phyloP scores from a whole-genome alignment of 306 rosid genomes.

The Trichosanthes cucumerina region DNA sequence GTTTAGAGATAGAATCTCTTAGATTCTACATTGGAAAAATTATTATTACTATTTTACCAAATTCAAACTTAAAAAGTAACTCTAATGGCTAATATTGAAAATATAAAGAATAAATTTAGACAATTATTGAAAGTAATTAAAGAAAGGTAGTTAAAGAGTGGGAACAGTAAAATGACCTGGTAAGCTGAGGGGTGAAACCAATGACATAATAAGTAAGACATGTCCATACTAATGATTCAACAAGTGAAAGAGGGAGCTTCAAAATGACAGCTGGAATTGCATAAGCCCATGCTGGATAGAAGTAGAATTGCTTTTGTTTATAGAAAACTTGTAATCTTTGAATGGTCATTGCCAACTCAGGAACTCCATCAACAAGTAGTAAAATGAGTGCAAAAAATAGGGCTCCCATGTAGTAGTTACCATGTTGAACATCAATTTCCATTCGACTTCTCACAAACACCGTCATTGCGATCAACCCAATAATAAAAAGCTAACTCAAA shows the following conservation, averaged over 20 bases:
- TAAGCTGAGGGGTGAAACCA: slow-evolving; percentile 30
- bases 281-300: slow-evolving; percentile 50
- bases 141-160: no score
- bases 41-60: no score
- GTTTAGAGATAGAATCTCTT: no score
- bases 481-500: slow-evolving; percentile 29
- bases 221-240: slow-evolving; percentile 35
- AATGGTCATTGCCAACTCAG: slow-evolving; percentile 36
- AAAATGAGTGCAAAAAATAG: slow-evolving; percentile 23
- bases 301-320: slow-evolving; percentile 26
- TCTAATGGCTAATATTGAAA: no score
- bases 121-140: no score
- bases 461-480: slow-evolving; percentile 34
- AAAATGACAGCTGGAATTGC: slow-evolving; percentile 32
- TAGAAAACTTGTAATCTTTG: slow-evolving; percentile 34
- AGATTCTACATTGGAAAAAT: no score
- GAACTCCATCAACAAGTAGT: slow-evolving; percentile 28
- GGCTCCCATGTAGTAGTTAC: slow-evolving; percentile 32
- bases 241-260: slow-evolving; percentile 34
- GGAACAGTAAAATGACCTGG: slow-evolving; percentile 13
- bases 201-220: slow-evolving; percentile 40
- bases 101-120: no score
- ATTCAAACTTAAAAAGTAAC: no score
- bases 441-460: slow-evolving; percentile 28
- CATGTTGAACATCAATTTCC: slow-evolving; percentile 24